Evolutionary conservation across 495 filamentous ascomycete genomes (phyloP), one percentile per base, ranked within the genome.

Genomic region (Annulohypoxylon stygium): DNA sequence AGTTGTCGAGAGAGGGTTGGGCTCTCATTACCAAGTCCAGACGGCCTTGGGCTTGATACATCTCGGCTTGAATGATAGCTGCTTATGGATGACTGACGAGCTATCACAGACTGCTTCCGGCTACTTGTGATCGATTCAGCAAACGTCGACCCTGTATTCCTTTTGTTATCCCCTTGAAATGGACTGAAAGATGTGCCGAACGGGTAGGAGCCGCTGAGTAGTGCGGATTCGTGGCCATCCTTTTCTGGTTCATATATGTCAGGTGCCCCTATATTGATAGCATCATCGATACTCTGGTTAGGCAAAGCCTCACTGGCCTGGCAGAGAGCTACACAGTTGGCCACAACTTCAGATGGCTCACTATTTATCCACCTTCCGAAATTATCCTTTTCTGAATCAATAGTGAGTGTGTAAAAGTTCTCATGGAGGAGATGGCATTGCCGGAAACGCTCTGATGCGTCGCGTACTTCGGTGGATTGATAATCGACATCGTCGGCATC

Each of bases 381-480:
- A 71, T 93, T 91, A 4, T 81, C 88, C 62, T 93, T 85, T 79
- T 94, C 92, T 12, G 90, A 88, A 63, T 94, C 91, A 61, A 90
- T 84, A 0, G 91, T 93, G 33, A 88, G 81, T 12, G 83, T 87
- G 76, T 90, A 90, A 80, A 94, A 93, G 73, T 93, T 93, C 5
- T 90, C 89, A 74, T 94, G 92, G 20, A 93, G 78, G 1, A 90
- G 81, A 79, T 93, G 92, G 10, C 86, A 83, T 76, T 88, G 86
- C 14, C 90, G 83, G 76, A 91, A 93, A 34, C 82, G 83, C 57
- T 93, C 92, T 18, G 90, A 91, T 48, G 90, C 81, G 60, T 88
- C 84, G 2, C 90, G 85, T 64, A 94, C 91, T n/a, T 91, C 88
- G 30, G 85, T 86, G 39, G 91, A 89, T 65, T 92, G 88, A 8